These are phyloP conservation scores for Tuber melanosporum DNA, from an alignment of 495 filamentous ascomycete genomes.

Conservation along the genomic window DNA sequence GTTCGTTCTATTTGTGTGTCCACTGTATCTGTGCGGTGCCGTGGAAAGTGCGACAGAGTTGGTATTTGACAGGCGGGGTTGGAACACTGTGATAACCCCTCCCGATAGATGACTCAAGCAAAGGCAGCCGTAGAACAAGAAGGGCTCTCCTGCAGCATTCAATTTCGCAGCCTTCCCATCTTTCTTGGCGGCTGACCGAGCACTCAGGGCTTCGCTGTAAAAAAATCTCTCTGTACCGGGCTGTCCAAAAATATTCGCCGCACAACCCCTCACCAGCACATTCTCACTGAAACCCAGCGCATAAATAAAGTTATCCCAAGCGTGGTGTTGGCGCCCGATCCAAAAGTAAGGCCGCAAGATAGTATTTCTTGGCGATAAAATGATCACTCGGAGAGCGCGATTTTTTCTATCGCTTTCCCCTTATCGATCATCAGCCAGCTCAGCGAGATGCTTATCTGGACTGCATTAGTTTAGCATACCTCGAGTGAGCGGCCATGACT, in stretches of 20 bases:
- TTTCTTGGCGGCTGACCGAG: background rate
- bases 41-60: background rate
- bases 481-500: background rate
- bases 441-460: background rate
- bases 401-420: background rate
- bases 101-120: background rate
- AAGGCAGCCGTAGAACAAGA: background rate
- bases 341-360: background rate
- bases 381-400: background rate
- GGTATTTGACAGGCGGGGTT: background rate
- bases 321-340: background rate
- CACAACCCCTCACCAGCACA: background rate
- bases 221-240: background rate
- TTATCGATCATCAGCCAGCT: background rate
- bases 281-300: background rate
- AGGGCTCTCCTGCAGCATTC: background rate
- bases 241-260: background rate
- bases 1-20: background rate
- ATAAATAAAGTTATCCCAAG: background rate
- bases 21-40: background rate
- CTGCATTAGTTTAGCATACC: background rate
- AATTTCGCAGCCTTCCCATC: background rate
- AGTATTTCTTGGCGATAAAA: background rate
- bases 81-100: background rate
- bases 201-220: background rate